Conservation (phyloP, 768 basidiomycete genomes). For the Suillus decipiens region DNA sequence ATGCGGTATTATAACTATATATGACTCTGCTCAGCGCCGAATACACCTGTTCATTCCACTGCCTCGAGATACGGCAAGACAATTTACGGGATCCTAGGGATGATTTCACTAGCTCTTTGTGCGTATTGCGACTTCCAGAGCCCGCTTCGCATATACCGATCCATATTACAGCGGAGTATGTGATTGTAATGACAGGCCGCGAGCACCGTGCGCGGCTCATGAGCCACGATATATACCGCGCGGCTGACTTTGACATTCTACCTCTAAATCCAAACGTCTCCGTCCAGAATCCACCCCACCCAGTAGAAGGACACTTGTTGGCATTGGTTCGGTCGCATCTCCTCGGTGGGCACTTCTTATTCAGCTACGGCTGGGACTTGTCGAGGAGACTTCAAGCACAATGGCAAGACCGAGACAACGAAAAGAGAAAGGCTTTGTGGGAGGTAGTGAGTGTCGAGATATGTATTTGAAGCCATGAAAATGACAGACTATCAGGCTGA, state of each 20-base stretch:
- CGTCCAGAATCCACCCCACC: slow-evolving; percentile 69
- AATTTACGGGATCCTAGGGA: slow-evolving; percentile 75
- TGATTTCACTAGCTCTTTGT: slow-evolving; percentile 79
- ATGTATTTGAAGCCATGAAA: slow-evolving; percentile 6
- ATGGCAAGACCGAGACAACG: slow-evolving; percentile 55
- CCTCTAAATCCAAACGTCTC: slow-evolving; percentile 77
- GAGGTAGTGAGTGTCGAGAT: slow-evolving; percentile 57
- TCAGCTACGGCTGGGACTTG: slow-evolving; percentile 89
- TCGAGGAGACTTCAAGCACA: slow-evolving; percentile 88
- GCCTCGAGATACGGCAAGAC: slow-evolving; percentile 63
- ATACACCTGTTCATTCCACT: slow-evolving; percentile 51
- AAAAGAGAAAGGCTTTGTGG: slow-evolving; percentile 65
- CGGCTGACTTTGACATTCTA: slow-evolving; percentile 88
- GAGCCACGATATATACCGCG: slow-evolving; percentile 85
- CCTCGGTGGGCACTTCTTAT: slow-evolving; percentile 77
- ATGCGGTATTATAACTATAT: neutral
- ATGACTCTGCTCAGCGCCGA: slow-evolving; percentile 44
- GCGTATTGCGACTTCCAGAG: slow-evolving; percentile 27
- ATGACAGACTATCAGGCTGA: slow-evolving; percentile 64
- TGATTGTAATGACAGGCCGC: slow-evolving; percentile 85
- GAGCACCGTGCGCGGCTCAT: slow-evolving; percentile 77
- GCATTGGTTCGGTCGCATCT: slow-evolving; percentile 87
- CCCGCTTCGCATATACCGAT: neutral
- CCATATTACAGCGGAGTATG: slow-evolving; percentile 78
- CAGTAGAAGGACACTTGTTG: slow-evolving; percentile 85